Percentiles rank a stretch among this genome's conserved stretches.
phyloP scores from a whole-genome alignment of 2,329 filamentous ascomycete genomes.

The Aplosporella prunicola region DNA sequence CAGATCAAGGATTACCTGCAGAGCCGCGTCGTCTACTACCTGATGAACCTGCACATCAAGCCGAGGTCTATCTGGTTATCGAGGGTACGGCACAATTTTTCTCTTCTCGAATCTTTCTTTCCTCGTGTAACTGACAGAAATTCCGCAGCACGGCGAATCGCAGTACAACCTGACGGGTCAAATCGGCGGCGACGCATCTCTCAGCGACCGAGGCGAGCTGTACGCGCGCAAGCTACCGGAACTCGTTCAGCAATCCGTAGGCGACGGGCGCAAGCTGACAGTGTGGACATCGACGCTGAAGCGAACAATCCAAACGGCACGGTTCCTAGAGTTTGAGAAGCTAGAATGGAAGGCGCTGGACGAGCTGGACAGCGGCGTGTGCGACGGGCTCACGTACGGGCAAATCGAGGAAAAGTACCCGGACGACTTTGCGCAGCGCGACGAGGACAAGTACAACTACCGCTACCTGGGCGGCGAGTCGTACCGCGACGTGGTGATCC shows the following conservation, averaged over 20 bases:
- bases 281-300: slow-evolving; percentile 69
- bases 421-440: slow-evolving; percentile 88
- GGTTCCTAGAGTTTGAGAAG: slow-evolving; percentile 84
- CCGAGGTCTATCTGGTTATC: slow-evolving; percentile 95
- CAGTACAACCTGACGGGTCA: slow-evolving; percentile 81
- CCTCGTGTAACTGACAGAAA: background rate
- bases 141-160: slow-evolving; percentile 82
- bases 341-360: slow-evolving; percentile 98
- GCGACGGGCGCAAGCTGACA: slow-evolving; percentile 59
- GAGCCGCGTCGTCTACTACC: slow-evolving; percentile 91
- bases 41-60: slow-evolving; percentile 97
- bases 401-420: slow-evolving; percentile 87
- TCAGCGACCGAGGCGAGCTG: slow-evolving; percentile 77
- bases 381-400: slow-evolving; percentile 91
- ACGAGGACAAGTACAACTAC: slow-evolving; percentile 99
- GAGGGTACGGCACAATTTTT: slow-evolving; percentile 64
- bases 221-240: slow-evolving; percentile 81
- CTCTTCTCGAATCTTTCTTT: background rate
- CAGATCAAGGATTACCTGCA: slow-evolving; percentile 94
- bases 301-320: slow-evolving; percentile 85
- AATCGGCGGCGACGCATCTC: slow-evolving; percentile 83
- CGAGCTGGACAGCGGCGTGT: slow-evolving; percentile 92
- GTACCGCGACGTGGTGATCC: slow-evolving; percentile 93
- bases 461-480: slow-evolving; percentile 94
- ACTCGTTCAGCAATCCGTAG: slow-evolving; percentile 75